Conservation (phyloP, 345 rosid genomes). For the Acer campestre region DNA sequence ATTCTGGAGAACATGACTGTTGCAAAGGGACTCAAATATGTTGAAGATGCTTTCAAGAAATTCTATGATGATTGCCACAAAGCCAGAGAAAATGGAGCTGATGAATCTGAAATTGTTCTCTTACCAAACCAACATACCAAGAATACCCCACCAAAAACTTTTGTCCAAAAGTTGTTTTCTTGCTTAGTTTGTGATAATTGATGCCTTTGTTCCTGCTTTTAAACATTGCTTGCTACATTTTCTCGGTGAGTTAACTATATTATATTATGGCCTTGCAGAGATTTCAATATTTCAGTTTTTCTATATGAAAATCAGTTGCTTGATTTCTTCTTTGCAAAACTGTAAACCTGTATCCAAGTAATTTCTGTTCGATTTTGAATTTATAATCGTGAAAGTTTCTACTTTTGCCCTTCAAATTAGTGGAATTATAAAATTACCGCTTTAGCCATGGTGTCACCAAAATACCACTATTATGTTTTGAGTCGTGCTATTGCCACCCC, state of each 20-base stretch:
- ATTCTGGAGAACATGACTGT: slow-evolving; percentile 67
- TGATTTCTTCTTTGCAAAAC: no score
- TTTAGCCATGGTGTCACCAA: no score
- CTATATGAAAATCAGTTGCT: no score
- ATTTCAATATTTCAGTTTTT: no score
- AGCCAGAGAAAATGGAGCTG: slow-evolving; percentile 43
- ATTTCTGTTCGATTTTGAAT: no score
- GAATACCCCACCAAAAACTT: slow-evolving; percentile 15
- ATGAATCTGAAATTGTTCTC: slow-evolving; percentile 37
- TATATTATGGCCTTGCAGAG: neutral
- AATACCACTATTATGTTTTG: no score
- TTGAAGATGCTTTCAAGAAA: slow-evolving; percentile 39
- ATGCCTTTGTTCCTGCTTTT: neutral
- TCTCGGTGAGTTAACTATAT: neutral
- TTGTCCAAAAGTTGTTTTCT: slow-evolving; percentile 36
- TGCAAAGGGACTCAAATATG: slow-evolving; percentile 50
- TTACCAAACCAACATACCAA: neutral
- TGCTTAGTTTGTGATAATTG: slow-evolving; percentile 48
- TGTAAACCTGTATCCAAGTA: no score
- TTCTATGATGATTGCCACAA: slow-evolving; percentile 47
- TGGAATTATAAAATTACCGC: no score
- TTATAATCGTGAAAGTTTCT: no score
- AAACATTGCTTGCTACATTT: neutral
- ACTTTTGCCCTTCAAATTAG: no score
- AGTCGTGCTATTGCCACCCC: no score